These are phyloP conservation scores for Colletotrichum nymphaeae DNA, from an alignment of 2,329 filamentous ascomycete genomes.

Conservation along the genomic window DNA sequence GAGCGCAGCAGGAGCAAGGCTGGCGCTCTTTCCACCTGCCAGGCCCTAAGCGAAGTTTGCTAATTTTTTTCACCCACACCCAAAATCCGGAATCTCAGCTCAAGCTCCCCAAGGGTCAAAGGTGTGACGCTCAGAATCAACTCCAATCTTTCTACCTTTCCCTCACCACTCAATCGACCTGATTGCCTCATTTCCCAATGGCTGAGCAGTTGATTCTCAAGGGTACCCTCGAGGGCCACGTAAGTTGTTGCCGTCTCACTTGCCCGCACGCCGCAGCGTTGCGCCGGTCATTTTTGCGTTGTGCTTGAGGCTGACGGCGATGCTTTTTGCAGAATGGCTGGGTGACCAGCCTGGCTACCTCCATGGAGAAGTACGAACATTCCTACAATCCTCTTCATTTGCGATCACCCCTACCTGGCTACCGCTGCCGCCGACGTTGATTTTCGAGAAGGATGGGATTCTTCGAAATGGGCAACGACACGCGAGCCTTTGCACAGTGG, in stretches of 20 bases:
- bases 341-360: slow-evolving; percentile 98
- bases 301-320: slow-evolving; percentile 36
- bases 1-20: slow-evolving; percentile 9
- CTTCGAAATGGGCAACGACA: slow-evolving; percentile 29
- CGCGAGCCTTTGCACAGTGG: background rate
- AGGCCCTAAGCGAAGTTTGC: slow-evolving; percentile 10
- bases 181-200: slow-evolving; percentile 68
- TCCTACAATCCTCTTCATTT: background rate
- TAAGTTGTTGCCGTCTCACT: slow-evolving; percentile 57
- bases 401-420: background rate
- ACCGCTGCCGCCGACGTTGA: background rate
- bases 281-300: slow-evolving; percentile 37
- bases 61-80: slow-evolving; percentile 18
- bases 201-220: slow-evolving; percentile 96
- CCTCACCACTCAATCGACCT: slow-evolving; percentile 53
- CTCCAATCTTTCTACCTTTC: slow-evolving; percentile 45
- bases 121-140: slow-evolving; percentile 42
- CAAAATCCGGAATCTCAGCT: slow-evolving; percentile 50
- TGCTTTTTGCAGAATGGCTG: slow-evolving; percentile 78
- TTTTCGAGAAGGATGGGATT: background rate
- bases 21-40: slow-evolving; percentile 5
- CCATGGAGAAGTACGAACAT: slow-evolving; percentile 90
- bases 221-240: slow-evolving; percentile 97
- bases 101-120: slow-evolving; percentile 34
- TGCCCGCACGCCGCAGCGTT: slow-evolving; percentile 39